Base-by-base conservation (phyloP, 306 rosid genomes). In the Gillenia trifoliata region DNA sequence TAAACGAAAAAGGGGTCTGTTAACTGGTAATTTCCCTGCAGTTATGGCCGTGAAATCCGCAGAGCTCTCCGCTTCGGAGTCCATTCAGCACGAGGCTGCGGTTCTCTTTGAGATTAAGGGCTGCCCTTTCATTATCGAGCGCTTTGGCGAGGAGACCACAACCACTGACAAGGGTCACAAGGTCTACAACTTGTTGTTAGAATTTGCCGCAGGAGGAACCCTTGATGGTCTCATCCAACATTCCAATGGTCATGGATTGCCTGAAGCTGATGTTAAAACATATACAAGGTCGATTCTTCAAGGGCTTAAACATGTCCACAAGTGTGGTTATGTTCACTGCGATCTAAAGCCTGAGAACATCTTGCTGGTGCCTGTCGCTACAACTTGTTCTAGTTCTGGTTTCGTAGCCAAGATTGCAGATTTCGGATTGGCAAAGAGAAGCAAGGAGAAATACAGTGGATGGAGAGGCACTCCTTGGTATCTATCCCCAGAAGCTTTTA, bases 371-470 rank as follows among this genome's bases (percentile, higher is more conserved):
- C 22, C 34, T 8, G 66, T 65, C 64, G 11, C 29, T n/a, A 10
- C 61, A 11, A 62, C 22, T 8, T 29, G 66, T 30, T 25, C 16
- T 16, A 17, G 40, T 62, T 8, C 40, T 62, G 30, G 11, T 29
- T 77, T 59, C 12, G 62, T 72, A 19, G 82, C 85, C 31, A 82
- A 82, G 68, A 74, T 82, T 19, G 77, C 70, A 43, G 82, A 82
- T 78, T 70, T 78, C 1, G 85, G 82, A 70, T 57, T 77, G 57
- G 73, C 82, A 1, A 77, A 71, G 60, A 82, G 73, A 54, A 28
- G 8, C 34, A 26, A 41, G 74, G 75, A n/a, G 47, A 73, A 31
- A 49, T 34, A 61, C 29, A 38, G 64, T 45, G 1, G 19, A 15
- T 74, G 55, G 61, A 50, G 77, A 74, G 85, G 85, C 26, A 82